Conservation (phyloP, 2,329 filamentous ascomycete species). For the Trichoderma afroharzianum region DNA sequence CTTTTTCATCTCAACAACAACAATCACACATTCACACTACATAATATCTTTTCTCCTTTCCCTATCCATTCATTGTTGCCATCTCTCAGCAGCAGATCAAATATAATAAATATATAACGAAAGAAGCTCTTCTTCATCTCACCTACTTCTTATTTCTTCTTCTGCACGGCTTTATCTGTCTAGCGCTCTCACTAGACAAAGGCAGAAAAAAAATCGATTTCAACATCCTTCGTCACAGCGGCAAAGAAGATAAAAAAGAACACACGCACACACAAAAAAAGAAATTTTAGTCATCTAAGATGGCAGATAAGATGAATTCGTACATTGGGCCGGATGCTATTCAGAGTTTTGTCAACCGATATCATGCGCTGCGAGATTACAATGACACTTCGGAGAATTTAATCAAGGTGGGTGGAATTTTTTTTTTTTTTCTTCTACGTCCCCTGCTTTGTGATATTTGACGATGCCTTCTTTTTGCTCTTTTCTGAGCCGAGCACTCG, state of each 20-base stretch:
- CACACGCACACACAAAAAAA: background rate
- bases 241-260: background rate
- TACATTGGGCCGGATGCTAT: constrained; percentile 32
- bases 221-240: background rate
- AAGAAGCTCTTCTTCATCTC: background rate
- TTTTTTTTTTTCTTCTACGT: background rate
- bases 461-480: background rate
- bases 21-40: background rate
- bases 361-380: constrained; percentile 40
- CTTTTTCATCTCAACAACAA: background rate
- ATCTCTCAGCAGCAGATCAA: background rate
- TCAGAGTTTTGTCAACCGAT: constrained; percentile 47
- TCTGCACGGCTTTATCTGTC: background rate
- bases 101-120: background rate
- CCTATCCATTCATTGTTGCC: background rate
- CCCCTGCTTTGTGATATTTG: background rate
- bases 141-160: background rate
- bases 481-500: background rate
- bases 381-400: constrained; percentile 42
- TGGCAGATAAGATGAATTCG: constrained; percentile 20
- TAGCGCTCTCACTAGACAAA: background rate
- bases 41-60: background rate
- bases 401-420: constrained; percentile 44
- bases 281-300: background rate
- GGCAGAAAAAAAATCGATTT: background rate